phyloP scores from a whole-genome alignment of 2,329 filamentous ascomycete genomes.

The Neofusicoccum sp. region DNA sequence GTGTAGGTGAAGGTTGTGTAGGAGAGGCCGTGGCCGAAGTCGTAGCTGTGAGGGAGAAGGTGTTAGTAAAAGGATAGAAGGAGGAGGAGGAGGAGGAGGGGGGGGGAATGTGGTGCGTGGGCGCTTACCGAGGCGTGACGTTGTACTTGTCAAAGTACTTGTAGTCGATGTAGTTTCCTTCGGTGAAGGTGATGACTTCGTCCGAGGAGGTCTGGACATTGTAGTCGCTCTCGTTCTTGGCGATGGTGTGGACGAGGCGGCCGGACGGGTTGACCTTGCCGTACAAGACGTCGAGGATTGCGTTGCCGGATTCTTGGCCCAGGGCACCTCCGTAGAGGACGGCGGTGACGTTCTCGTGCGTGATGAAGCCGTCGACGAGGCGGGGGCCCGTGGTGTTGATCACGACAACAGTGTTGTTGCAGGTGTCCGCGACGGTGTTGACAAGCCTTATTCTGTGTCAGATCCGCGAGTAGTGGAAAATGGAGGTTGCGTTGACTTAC shows the following conservation, averaged over 20 bases:
- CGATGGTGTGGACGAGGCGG: slow-evolving; percentile 78
- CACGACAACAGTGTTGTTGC: slow-evolving; percentile 48
- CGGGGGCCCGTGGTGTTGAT: slow-evolving; percentile 32
- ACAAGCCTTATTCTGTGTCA: slow-evolving; percentile 43
- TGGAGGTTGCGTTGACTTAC: slow-evolving; percentile 63
- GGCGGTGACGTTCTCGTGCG: slow-evolving; percentile 42
- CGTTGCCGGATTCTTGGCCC: slow-evolving; percentile 62
- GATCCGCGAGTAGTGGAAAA: too few relatives aligned
- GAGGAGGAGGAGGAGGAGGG: slow-evolving; percentile 56
- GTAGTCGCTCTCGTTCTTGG: slow-evolving; percentile 68
- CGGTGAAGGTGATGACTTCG: slow-evolving; percentile 43
- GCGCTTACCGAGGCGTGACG: too few relatives aligned
- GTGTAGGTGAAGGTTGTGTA: slow-evolving; percentile 45
- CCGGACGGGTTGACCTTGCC: slow-evolving; percentile 63
- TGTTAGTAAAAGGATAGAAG: slow-evolving; percentile 64
- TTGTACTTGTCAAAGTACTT: slow-evolving; percentile 42
- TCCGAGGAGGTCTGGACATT: slow-evolving; percentile 58
- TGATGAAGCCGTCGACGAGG: slow-evolving; percentile 33
- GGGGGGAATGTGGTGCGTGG: too few relatives aligned
- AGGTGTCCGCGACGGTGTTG: slow-evolving; percentile 42
- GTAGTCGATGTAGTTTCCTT: slow-evolving; percentile 48
- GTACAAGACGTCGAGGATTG: slow-evolving; percentile 62
- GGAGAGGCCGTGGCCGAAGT: slow-evolving; percentile 45
- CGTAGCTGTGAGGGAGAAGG: slow-evolving; percentile 54
- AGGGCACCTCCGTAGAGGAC: slow-evolving; percentile 45